Conservation (phyloP, 352 stramenopile species). For the Pythium guiyangense region DNA sequence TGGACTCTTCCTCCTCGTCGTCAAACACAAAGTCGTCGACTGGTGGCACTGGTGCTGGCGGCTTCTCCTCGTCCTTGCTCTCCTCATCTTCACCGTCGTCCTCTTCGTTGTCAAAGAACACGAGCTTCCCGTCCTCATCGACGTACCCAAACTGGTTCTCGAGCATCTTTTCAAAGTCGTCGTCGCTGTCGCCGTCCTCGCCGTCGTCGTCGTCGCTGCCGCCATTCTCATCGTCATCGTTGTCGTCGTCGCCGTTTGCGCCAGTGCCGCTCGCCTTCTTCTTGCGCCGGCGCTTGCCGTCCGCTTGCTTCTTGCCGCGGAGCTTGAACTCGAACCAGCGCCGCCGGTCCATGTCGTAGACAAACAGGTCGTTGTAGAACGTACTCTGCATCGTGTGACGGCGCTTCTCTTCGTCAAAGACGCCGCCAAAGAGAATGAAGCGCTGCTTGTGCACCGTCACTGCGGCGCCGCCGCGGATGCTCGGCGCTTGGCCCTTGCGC, state of each 20-base stretch:
- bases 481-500: conserved; percentile 81
- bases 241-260: conserved; percentile 19
- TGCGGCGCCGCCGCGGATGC: conserved; percentile 67
- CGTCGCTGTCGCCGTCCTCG: conserved; percentile 69
- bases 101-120: conserved; percentile 93
- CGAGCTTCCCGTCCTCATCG: conserved; percentile 92
- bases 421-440: conserved; percentile 95
- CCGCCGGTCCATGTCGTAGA: conserved; percentile 96
- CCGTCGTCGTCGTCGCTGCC: conserved; percentile 36
- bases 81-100: conserved; percentile 35
- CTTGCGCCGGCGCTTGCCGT: conserved; percentile 57
- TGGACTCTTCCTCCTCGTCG: no score
- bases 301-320: conserved; percentile 71
- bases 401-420: conserved; percentile 90
- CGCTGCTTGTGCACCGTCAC: conserved; percentile 93
- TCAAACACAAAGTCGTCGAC: background rate
- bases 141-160: conserved; percentile 95
- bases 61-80: conserved; percentile 26
- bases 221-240: conserved; percentile 40
- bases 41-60: background rate
- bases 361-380: conserved; percentile 98
- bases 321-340: conserved; percentile 94
- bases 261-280: conserved; percentile 41
- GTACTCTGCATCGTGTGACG: conserved; percentile 82
- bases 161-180: conserved; percentile 78